A percentile compares a stretch with the other conserved stretches of the same genome.
Conservation (phyloP, 2,329 filamentous ascomycete species). For the Pestalotiopsis sp. region DNA sequence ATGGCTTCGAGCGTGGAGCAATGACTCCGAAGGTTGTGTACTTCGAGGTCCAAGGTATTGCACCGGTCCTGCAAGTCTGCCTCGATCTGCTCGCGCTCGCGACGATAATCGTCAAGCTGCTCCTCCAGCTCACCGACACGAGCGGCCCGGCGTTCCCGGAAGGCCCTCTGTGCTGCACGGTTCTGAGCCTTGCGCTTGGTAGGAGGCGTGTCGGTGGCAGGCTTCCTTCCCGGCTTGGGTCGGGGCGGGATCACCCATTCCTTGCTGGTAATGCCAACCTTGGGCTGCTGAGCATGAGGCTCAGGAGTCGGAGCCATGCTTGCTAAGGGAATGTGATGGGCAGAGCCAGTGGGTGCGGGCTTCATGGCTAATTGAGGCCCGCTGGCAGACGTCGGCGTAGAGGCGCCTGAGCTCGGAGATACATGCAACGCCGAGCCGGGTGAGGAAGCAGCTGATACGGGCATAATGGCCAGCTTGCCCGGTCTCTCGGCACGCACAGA, state of each 20-base stretch:
- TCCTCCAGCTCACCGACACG: conserved; percentile 78
- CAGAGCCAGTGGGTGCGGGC: conserved; percentile 18
- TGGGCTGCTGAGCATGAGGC: conserved; percentile 40
- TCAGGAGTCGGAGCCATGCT: conserved; percentile 45
- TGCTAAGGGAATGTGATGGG: conserved; percentile 44
- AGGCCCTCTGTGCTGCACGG: conserved; percentile 85
- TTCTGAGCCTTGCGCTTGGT: conserved; percentile 96
- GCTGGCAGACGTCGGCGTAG: conserved; percentile 25
- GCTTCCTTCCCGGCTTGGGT: conserved; percentile 90
- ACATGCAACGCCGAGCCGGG: conserved; percentile 23
- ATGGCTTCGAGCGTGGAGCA: conserved; percentile 66
- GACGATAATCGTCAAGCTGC: conserved; percentile 63
- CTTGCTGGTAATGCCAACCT: conserved; percentile 70
- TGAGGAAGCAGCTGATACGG: conserved; percentile 28
- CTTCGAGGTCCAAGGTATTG: conserved; percentile 61
- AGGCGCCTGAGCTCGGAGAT: conserved; percentile 27
- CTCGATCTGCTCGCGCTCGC: conserved; percentile 58
- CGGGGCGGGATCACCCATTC: conserved; percentile 86
- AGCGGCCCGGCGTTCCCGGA: conserved; percentile 83
- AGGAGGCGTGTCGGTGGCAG: conserved; percentile 86
- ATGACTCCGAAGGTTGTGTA: conserved; percentile 65
- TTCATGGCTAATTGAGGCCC: conserved; percentile 29
- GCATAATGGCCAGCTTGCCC: conserved; percentile 30
- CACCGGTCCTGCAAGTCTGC: conserved; percentile 60
- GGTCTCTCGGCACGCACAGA: conserved; percentile 19